Evolutionary conservation across 495 filamentous ascomycete genomes (phyloP), one percentile per base, ranked within the genome.

Genomic region (Oidiodendron maius): DNA sequence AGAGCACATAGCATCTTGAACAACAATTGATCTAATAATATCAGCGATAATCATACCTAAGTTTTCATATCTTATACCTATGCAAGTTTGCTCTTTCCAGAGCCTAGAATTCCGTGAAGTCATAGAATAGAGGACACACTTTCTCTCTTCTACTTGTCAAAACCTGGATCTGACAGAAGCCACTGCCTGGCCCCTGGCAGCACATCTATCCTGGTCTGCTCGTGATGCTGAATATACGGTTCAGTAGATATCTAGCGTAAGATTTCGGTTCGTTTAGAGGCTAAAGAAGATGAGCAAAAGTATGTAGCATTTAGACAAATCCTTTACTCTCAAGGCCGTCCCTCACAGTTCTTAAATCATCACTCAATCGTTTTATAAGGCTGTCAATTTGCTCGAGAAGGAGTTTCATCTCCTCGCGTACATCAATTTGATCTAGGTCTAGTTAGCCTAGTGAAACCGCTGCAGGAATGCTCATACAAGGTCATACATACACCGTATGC

Each of bases 161-260:
- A 63, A 25, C 25, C 21, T 18, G 49, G 28, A n/a, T 32, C 28
- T 32, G 28, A 8, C 8, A 32, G 28, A 32, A 62, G 45, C 60
- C 60, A 62, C 48, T 51, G 18, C 11, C 58, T 51, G 38, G 55
- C 53, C 23, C 51, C 54, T 25, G 48, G 0, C n/a, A 62, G 47
- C 5, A 56, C 18, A 15, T 20, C 44, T 45, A 48, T 17, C n/a
- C 21, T 52, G 4, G 48, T 42, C 46, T 42, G 45, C 44, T 59
- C 52, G 46, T 60, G 57, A 39, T 62, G 48, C 51, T 40, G 17
- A 40, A 32, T 30, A 40, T 53, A 59, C 15, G 49, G 56, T 12
- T 48, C 41, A 11, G 44, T 22, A 4, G 56, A 59, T 23, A 58
- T 39, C 54, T 41, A 60, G 12, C 17, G 3, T 10, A 57, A 1